Conservation (phyloP, 2,329 filamentous ascomycete genomes). For the Davidsoniella australis region DNA sequence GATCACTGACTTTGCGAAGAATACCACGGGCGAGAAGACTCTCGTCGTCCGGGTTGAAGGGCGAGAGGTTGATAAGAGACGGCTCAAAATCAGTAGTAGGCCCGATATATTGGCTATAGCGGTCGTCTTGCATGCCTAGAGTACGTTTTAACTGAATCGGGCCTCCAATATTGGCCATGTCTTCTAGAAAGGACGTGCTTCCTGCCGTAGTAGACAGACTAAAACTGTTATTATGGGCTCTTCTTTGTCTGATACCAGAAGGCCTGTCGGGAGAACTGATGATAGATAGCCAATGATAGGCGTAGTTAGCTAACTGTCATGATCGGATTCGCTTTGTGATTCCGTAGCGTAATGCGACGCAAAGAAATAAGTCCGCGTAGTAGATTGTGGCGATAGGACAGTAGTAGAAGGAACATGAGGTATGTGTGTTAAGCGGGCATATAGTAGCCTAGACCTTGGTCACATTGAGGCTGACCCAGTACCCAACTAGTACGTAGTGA, state of each 20-base stretch:
- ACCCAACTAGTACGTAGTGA: no score
- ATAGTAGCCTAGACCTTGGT: no score
- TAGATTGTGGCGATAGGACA: no score
- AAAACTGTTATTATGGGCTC: constrained; percentile 37
- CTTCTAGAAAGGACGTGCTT: constrained; percentile 47
- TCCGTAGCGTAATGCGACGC: no score
- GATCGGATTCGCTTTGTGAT: not conserved
- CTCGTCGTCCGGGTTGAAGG: constrained; percentile 68
- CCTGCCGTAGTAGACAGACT: constrained; percentile 44
- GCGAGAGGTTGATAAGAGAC: constrained; percentile 63
- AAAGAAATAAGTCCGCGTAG: no score
- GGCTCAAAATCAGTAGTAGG: constrained; percentile 72
- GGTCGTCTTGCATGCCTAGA: constrained; percentile 58
- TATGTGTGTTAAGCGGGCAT: no score
- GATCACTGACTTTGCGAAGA: constrained; percentile 58
- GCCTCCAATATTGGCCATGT: constrained; percentile 53
- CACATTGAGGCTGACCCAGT: no score
- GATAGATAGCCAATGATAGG: not conserved
- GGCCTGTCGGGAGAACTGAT: constrained; percentile 38
- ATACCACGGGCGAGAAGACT: constrained; percentile 52
- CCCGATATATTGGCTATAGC: constrained; percentile 70
- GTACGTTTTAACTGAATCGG: constrained; percentile 50
- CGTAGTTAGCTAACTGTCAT: not conserved
- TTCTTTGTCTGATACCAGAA: constrained; percentile 33
- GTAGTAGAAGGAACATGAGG: no score